These are phyloP conservation scores for Grammothele lineata DNA, from an alignment of 768 basidiomycete genomes.

Conservation along the genomic window DNA sequence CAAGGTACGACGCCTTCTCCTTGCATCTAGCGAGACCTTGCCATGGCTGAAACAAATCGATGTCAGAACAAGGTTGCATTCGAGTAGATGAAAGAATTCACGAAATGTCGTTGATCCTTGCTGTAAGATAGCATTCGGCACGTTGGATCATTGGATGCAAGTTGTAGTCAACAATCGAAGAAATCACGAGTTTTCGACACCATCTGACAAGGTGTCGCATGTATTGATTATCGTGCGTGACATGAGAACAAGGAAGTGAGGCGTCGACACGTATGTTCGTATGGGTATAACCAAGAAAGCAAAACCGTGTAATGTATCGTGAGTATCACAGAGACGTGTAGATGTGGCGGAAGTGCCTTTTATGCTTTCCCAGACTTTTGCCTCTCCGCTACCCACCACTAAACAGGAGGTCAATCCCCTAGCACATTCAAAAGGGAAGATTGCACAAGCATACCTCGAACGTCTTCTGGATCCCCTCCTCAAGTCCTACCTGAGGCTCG, in stretches of 20 bases:
- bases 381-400: conserved; percentile 19
- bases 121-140: too few species aligned
- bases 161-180: too few species aligned
- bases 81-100: too few species aligned
- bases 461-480: conserved; percentile 80
- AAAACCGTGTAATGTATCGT: neutral
- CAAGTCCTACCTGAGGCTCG: conserved; percentile 83
- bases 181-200: too few species aligned
- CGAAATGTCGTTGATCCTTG: too few species aligned
- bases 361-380: conserved; percentile 10
- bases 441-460: conserved; percentile 52
- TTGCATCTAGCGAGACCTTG: too few species aligned
- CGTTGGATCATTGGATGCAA: too few species aligned
- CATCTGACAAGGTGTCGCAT: neutral
- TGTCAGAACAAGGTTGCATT: neutral
- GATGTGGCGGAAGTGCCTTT: conserved; percentile 1
- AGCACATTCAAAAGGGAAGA: neutral
- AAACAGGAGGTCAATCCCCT: neutral
- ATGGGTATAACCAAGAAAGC: conserved; percentile 12
- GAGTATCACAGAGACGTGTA: conserved; percentile 1
- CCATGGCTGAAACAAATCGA: too few species aligned
- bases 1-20: conserved; percentile 47
- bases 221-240: conserved; percentile 1
- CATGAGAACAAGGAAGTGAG: conserved; percentile 2
- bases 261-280: conserved; percentile 1